A percentile compares a stretch with the other conserved stretches of the same genome.
Evolutionary conservation across 1,284 basidiomycete genomes (phyloP).

Genomic region (Malassezia nana): DNA sequence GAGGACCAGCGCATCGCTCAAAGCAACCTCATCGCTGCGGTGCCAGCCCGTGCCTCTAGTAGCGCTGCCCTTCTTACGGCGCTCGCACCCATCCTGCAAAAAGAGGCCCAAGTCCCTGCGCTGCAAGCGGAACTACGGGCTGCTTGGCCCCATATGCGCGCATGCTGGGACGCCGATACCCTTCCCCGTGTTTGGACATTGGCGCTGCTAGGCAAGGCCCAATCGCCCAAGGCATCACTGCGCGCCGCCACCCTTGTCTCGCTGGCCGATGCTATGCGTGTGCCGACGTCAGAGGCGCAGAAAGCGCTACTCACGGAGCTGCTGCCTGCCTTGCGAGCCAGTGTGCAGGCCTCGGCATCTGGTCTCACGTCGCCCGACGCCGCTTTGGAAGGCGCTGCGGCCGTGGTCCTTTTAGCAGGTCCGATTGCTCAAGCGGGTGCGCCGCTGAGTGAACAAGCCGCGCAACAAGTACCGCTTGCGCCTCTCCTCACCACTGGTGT

Average conservation of each 20-base stretch:
- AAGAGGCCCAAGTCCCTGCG: slow-evolving; percentile 34
- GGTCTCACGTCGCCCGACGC: slow-evolving; percentile 34
- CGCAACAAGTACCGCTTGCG: slow-evolving; percentile 17
- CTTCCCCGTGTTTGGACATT: slow-evolving; percentile 17
- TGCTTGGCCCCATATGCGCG: slow-evolving; percentile 15
- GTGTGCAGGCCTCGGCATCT: slow-evolving; percentile 2
- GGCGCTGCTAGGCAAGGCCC: slow-evolving; percentile 19
- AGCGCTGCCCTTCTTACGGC: slow-evolving; percentile 24
- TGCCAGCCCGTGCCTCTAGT: slow-evolving; percentile 4
- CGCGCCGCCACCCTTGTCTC: slow-evolving; percentile 25
- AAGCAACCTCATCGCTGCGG: background rate
- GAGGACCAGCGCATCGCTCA: slow-evolving; percentile 13
- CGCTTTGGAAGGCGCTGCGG: slow-evolving; percentile 40
- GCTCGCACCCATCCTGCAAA: slow-evolving; percentile 27
- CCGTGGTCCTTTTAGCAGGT: slow-evolving; percentile 18
- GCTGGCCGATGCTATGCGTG: background rate
- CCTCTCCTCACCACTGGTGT: slow-evolving; percentile 22
- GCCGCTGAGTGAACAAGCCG: slow-evolving; percentile 21
- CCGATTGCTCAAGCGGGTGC: slow-evolving; percentile 1
- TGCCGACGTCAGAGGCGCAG: background rate
- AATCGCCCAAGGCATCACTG: slow-evolving; percentile 25
- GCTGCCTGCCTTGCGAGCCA: background rate
- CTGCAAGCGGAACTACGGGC: slow-evolving; percentile 27
- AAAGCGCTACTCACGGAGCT: background rate
- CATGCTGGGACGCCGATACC: slow-evolving; percentile 6